Conservation (phyloP, 2,329 filamentous ascomycete species). For the Alternaria novae-zelandiae region DNA sequence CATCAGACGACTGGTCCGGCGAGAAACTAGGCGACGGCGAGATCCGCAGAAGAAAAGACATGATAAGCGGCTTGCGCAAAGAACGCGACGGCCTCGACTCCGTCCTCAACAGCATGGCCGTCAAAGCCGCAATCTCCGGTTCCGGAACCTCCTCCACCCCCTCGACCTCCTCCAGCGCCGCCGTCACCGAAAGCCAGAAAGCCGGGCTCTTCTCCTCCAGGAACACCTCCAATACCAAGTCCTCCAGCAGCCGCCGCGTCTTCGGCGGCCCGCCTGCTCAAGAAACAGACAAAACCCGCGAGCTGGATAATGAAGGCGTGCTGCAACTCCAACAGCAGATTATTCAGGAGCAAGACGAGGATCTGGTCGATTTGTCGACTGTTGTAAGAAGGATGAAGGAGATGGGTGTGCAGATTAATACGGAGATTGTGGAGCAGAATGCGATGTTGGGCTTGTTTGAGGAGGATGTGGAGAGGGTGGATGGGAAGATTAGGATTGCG, state of each 20-base stretch:
- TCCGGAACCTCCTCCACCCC: conserved; percentile 42
- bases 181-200: conserved; percentile 45
- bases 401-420: conserved; percentile 77
- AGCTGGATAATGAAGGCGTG: conserved; percentile 77
- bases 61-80: conserved; percentile 71
- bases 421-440: conserved; percentile 77
- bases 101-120: conserved; percentile 69
- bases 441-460: conserved; percentile 71
- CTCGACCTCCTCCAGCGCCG: conserved; percentile 40
- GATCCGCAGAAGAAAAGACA: conserved; percentile 71
- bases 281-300: conserved; percentile 78
- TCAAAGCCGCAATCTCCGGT: conserved; percentile 54
- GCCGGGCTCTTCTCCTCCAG: conserved; percentile 38
- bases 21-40: conserved; percentile 74
- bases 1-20: conserved; percentile 47
- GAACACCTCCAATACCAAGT: conserved; percentile 19
- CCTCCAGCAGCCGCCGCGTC: conserved; percentile 63
- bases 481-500: conserved; percentile 74
- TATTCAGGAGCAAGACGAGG: conserved; percentile 76
- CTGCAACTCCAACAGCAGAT: conserved; percentile 75
- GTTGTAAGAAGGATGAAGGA: conserved; percentile 76
- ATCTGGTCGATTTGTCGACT: conserved; percentile 70
- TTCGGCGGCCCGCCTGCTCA: conserved; percentile 75
- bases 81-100: conserved; percentile 79
- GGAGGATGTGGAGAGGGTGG: conserved; percentile 69